Base-by-base conservation (phyloP, 768 basidiomycete species). In the Lentinula detonsa region DNA sequence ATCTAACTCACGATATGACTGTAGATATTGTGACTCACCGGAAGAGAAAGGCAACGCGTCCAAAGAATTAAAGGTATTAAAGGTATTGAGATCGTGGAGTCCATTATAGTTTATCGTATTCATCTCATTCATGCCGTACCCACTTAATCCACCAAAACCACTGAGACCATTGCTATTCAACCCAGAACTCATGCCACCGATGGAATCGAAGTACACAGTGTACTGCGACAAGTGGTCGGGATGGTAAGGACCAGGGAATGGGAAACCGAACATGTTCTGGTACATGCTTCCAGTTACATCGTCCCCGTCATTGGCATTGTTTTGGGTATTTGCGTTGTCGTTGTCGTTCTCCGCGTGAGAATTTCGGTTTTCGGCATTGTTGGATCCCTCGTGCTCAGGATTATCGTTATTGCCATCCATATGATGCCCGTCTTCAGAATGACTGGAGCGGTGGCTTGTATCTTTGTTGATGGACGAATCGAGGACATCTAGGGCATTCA, bases 231-330 rank as follows among this genome's bases (percentile, higher is more conserved):
- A 72, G 60, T 87, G 85, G 67, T 91, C 90, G 2, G 88, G 87
- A 63, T 89, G 86, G 65, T 88, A 90, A 3, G 88, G 88, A 0
- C 89, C 88, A 3, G 90, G 86, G 70, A 79, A 90, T 16, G 75
- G 71, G 66, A 70, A 66, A 63, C 76, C 75, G 72, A 78, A 79
- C 10, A 74, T 61, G 66, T 69, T 70, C 64, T 64, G 67, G 65
- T 53, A 72, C 51, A 68, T 68, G 73, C 37, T 57, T 2, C 28
- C 37, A 11, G n/a, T 56, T 16, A 28, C 4, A 48, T 23, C 51
- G 54, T 31, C 37, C n/a, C 2, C 50, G 7, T n/a, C 37, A 16
- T 40, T 56, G 23, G 0, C 28, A 11, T 40, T 40, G 37, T 37
- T 7, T 23, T 1, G 23, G 23, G 49, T 21, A 23, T 51, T 51